Conservation (phyloP, 2,329 filamentous ascomycete species). For the Penicillium sp. region DNA sequence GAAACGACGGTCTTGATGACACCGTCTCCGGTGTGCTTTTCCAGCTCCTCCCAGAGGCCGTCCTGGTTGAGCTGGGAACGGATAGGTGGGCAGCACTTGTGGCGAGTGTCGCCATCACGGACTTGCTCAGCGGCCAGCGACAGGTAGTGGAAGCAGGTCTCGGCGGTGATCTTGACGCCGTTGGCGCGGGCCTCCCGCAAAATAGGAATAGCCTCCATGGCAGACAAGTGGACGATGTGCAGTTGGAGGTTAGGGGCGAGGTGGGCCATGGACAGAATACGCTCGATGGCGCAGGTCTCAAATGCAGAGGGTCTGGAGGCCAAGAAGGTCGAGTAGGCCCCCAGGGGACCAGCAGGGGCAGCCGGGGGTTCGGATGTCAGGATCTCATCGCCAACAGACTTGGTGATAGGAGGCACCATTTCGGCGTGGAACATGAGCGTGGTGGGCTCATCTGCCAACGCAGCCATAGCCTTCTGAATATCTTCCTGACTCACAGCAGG, state of each 20-base stretch:
- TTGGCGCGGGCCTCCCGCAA: constrained; percentile 66
- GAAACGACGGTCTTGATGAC: constrained; percentile 90
- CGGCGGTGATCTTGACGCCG: constrained; percentile 83
- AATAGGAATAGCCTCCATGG: constrained; percentile 80
- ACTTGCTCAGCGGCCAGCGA: constrained; percentile 78
- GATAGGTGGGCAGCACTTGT: constrained; percentile 95
- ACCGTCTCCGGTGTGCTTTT: constrained; percentile 57
- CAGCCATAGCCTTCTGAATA: constrained; percentile 72
- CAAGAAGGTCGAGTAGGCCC: constrained; percentile 83
- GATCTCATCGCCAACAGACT: constrained; percentile 72
- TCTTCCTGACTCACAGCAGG: constrained; percentile 79
- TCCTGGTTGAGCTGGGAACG: constrained; percentile 77
- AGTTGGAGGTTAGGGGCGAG: constrained; percentile 76
- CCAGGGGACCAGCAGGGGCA: constrained; percentile 65
- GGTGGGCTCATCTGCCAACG: constrained; percentile 73
- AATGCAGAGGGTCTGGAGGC: constrained; percentile 83
- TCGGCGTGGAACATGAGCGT: constrained; percentile 99
- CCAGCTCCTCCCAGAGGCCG: constrained; percentile 77
- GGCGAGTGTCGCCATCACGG: constrained; percentile 76
- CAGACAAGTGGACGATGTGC: constrained; percentile 90
- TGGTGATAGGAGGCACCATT: constrained; percentile 85
- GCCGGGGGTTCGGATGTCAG: constrained; percentile 65
- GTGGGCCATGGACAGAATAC: constrained; percentile 77
- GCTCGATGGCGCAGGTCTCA: constrained; percentile 82
- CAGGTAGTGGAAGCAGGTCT: constrained; percentile 95